Evolutionary conservation across 2,329 filamentous ascomycete genomes (phyloP), one percentile per base, ranked within the genome.

Genomic region (Acrocalymma vagum): DNA sequence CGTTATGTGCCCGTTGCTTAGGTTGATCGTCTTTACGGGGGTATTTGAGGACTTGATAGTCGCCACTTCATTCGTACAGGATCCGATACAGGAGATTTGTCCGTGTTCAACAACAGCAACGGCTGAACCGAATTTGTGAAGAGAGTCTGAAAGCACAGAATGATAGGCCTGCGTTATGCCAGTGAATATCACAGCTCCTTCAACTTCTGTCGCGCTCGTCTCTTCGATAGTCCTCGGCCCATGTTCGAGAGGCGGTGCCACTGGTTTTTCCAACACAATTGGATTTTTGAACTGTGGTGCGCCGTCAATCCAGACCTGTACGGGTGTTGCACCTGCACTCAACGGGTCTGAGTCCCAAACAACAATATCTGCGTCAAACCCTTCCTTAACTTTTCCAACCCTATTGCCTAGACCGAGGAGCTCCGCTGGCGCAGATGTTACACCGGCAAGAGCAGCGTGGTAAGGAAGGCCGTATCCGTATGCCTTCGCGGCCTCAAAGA

Each of bases 1-100:
- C 5, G 80, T 78, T n/a, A 87, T 56, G 54, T 86, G 76, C 1
- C 85, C 85, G 49, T 87, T 76, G 14, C 73, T 55, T 5, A 88
- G 73, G 6, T 70, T 38, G 17, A 87, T 62, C 2, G 72, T 58
- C 20, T 20, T 35, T 9, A 30, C 67, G 66, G 39, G 61, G 58
- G 5, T 67, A 67, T 3, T 64, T 9, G 22, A 17, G 15, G 34
- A 25, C 18, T 60, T 47, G 3, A 76, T 72, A 0, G 65, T 59
- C 4, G 65, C 51, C 3, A 80, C 54, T 42, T 83, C 76, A 1
- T 60, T 45, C 1, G 58, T 42, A 60, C 84, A 87, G 2, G 55
- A 9, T 3, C 84, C 84, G 6, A 83, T 50, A 54, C 85, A 87
- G 13, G 72, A 58, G 14, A 87, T 75, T 25, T 72, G 75, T 31